Evolutionary conservation across 2,329 filamentous ascomycete species (phyloP).

Genomic region (Diaporthe sp.): DNA sequence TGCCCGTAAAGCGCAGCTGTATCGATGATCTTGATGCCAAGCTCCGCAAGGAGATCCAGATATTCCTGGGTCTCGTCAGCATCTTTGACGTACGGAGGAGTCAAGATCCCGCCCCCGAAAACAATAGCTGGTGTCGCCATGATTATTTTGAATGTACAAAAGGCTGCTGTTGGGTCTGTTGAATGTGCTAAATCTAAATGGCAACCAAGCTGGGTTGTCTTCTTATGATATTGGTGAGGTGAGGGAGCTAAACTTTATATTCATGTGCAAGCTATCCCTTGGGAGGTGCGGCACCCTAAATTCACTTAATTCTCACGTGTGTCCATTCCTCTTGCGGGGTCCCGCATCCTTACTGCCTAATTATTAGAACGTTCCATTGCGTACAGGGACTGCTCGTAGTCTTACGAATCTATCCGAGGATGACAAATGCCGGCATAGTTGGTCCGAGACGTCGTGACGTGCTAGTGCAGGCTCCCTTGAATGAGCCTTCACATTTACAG

Average conservation of each 20-base stretch:
- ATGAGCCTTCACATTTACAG: neutral
- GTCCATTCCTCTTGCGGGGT: too few relatives aligned
- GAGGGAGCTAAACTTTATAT: neutral
- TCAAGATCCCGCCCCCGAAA: conserved; percentile 21
- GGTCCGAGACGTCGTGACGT: neutral
- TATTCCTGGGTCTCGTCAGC: neutral
- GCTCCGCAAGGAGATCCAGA: neutral
- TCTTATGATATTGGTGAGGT: neutral
- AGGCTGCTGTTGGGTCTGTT: neutral
- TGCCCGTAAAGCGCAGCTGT: conserved; percentile 45
- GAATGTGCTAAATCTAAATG: neutral
- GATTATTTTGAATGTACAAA: neutral
- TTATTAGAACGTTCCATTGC: neutral
- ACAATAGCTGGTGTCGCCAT: conserved; percentile 29
- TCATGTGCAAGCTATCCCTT: neutral
- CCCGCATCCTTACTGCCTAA: neutral
- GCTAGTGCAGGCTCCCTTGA: neutral
- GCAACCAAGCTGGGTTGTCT: too few relatives aligned
- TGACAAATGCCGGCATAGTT: neutral
- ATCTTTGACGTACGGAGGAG: neutral
- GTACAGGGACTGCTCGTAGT: neutral
- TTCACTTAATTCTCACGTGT: neutral
- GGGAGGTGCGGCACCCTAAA: neutral
- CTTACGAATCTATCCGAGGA: neutral
- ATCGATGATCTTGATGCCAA: conserved; percentile 44